A percentile compares a stretch with the other conserved stretches of the same genome.
Evolutionary conservation across 345 rosid species (phyloP).

Genomic region (Syzygium oleosum): DNA sequence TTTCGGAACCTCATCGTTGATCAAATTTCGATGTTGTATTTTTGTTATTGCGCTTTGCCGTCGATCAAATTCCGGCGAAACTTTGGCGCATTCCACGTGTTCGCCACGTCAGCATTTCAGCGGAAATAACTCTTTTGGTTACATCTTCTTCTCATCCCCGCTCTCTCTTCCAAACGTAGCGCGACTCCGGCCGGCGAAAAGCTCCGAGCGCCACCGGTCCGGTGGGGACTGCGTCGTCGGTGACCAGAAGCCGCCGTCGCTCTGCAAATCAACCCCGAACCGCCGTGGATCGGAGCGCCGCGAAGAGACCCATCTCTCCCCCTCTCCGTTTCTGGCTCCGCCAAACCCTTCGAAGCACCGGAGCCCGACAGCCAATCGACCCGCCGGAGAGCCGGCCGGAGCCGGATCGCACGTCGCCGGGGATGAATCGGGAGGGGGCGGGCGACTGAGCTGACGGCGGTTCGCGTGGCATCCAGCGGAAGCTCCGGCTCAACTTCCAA

Average conservation of each 20-base stretch:
- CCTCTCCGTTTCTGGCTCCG: neutral
- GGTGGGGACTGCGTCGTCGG: neutral
- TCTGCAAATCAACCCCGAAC: neutral
- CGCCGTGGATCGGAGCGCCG: neutral
- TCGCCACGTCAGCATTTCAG: neutral
- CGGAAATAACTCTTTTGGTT: neutral
- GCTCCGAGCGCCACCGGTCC: neutral
- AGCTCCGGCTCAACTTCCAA: neutral
- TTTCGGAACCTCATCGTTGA: no score
- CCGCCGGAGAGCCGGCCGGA: neutral
- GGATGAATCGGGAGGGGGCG: neutral
- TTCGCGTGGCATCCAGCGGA: neutral
- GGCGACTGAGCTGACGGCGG: neutral
- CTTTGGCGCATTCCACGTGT: no score
- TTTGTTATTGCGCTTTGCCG: no score
- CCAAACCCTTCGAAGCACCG: neutral
- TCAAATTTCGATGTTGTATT: no score
- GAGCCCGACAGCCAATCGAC: neutral
- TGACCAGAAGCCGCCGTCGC: neutral
- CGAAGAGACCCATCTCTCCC: neutral
- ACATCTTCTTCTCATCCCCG: neutral
- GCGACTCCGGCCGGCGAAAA: neutral
- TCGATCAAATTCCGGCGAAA: no score
- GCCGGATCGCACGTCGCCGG: neutral
- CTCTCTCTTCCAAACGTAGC: neutral